Evolutionary conservation across 768 basidiomycete species (phyloP), one percentile per base, ranked within the genome.

Genomic region (Daedalea quercina): DNA sequence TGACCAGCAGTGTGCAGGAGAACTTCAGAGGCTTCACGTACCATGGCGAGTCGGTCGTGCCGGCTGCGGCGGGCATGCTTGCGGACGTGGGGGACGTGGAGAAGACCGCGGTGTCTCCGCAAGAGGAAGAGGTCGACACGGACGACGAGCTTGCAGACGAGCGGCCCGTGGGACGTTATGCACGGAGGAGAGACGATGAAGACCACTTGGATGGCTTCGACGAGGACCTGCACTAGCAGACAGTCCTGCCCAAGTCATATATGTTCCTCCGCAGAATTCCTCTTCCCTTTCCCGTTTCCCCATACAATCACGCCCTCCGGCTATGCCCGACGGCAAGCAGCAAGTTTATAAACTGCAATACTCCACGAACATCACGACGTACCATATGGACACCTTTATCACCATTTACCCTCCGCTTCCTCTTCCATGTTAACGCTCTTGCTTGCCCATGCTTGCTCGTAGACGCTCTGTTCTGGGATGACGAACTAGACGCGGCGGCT

Each of bases 21-120:
- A 93, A 96, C 66, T 98, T 98, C 69, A 79, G 87, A 44, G 95
- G 95, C 19, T 98, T 98, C 76, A 94, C 89, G 8, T 91, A 85
- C 65, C 83, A 82, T 25, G 84, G 83, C 23, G 85, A 87, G 71
- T 84, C 82, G 52, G 67, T 87, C 44, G 57, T 62, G 52, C 60
- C 67, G 26, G 66, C 74, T 4, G 73, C 70, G 11, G 69, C 70
- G 48, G 76, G 76, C 6, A 60, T 73, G 41, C 62, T 76, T 47
- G 65, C 58, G 47, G 61, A 66, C 60, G 68, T 51, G 57, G 61
- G 60, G 58, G 65, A 37, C 65, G 63, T n/a, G 34, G 60, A 49
- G 20, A 62, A 67, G 52, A 54, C 48, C 23, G 61, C 56, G 0
- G 65, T 69, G 19, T 52, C 60, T 20, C 64, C 60, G 51, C 71